These are phyloP conservation scores for Eremomyces bilateralis DNA, from an alignment of 495 filamentous ascomycete genomes.

Conservation along the genomic window DNA sequence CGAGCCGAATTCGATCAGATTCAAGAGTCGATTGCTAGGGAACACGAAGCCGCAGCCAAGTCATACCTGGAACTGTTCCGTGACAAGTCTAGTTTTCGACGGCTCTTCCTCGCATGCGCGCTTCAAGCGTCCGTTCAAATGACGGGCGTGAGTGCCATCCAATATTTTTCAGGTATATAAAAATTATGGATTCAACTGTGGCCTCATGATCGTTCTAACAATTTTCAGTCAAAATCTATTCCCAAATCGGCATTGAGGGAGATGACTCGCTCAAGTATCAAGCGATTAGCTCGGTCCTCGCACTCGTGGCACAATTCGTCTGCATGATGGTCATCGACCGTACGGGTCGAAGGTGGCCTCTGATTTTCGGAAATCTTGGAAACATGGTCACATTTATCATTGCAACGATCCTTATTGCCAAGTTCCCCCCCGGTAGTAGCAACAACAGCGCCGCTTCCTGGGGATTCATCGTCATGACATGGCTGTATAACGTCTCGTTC, in stretches of 20 bases:
- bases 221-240: constrained; percentile 39
- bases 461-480: constrained; percentile 53
- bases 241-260: constrained; percentile 41
- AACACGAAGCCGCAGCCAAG: constrained; percentile 42
- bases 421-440: constrained; percentile 30
- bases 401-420: constrained; percentile 28
- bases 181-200: not conserved
- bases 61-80: constrained; percentile 45
- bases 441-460: constrained; percentile 38
- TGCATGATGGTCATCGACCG: constrained; percentile 48
- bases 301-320: constrained; percentile 37
- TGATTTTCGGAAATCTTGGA: constrained; percentile 42
- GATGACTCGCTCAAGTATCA: constrained; percentile 49
- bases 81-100: constrained; percentile 40
- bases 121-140: constrained; percentile 50
- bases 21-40: constrained; percentile 33
- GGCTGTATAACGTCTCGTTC: constrained; percentile 51
- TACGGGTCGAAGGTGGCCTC: constrained; percentile 39
- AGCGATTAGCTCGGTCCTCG: constrained; percentile 46
- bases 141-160: constrained; percentile 53
- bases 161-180: not conserved
- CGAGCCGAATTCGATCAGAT: constrained; percentile 44
- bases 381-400: constrained; percentile 38
- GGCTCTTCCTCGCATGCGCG: constrained; percentile 42
- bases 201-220: constrained; percentile 23